A percentile compares a stretch with the other conserved stretches of the same genome.
Evolutionary conservation across 2,329 filamentous ascomycete species (phyloP).

Genomic region (Neofusicoccum sp.): DNA sequence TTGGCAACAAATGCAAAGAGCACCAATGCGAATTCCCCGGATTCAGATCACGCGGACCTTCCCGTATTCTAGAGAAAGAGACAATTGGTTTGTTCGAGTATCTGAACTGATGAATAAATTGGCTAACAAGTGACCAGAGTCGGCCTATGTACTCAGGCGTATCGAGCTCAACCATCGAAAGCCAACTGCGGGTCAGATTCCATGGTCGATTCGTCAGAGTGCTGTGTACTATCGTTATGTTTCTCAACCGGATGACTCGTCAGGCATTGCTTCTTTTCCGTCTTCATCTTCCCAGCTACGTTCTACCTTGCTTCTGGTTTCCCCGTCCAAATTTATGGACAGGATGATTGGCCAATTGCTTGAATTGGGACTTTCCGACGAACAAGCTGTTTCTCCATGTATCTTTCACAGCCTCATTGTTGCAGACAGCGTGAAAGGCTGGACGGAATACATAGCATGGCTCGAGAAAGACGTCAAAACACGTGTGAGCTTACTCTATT

Average conservation of each 20-base stretch:
- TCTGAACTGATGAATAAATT: not conserved
- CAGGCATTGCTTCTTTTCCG: no score
- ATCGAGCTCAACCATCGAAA: conserved; percentile 15
- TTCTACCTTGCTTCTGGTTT: conserved; percentile 18
- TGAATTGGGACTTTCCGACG: not conserved
- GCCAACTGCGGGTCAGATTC: conserved; percentile 4
- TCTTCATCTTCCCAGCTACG: not conserved
- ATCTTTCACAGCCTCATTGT: conserved; percentile 10
- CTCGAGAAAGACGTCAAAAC: conserved; percentile 19
- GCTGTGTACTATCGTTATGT: conserved; percentile 21
- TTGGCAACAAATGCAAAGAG: conserved; percentile 11
- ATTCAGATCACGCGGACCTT: not conserved
- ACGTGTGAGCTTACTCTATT: not conserved
- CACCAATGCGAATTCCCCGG: conserved; percentile 22
- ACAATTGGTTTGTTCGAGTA: not conserved
- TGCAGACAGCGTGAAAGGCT: conserved; percentile 17
- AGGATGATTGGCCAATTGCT: not conserved
- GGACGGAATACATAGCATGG: conserved; percentile 23
- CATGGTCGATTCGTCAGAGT: conserved; percentile 24
- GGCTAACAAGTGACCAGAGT: conserved; percentile 15
- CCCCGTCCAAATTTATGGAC: conserved; percentile 14
- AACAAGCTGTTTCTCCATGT: not conserved
- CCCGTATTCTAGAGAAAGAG: not conserved
- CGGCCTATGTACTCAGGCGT: conserved; percentile 19
- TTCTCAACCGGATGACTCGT: no score